A percentile compares a stretch with the other conserved stretches of the same genome.
Evolutionary conservation across 768 basidiomycete species (phyloP).

Genomic region (Xerocomellus dryophilus): DNA sequence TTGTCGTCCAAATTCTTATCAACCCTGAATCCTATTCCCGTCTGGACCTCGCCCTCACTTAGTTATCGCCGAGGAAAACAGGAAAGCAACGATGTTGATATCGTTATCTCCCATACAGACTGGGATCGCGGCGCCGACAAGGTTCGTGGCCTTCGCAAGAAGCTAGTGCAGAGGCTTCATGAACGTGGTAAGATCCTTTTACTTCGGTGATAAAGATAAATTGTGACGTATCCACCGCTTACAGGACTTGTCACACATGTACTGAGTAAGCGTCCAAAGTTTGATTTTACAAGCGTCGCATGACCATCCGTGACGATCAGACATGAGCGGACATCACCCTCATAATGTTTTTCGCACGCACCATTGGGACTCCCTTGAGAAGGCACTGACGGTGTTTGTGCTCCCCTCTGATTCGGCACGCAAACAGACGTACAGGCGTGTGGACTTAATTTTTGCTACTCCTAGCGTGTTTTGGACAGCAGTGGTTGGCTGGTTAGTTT

Average conservation of each 20-base stretch:
- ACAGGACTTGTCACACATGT: slow-evolving; percentile 75
- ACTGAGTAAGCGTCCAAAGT: slow-evolving; percentile 56
- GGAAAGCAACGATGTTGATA: slow-evolving; percentile 83
- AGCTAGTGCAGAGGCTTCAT: slow-evolving; percentile 55
- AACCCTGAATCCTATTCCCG: neutral
- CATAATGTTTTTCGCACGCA: slow-evolving; percentile 52
- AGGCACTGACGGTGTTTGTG: slow-evolving; percentile 75
- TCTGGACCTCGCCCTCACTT: neutral
- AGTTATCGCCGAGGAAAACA: slow-evolving; percentile 85
- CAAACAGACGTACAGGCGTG: slow-evolving; percentile 55
- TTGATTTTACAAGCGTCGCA: neutral
- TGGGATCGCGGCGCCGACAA: slow-evolving; percentile 39
- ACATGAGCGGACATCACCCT: slow-evolving; percentile 57
- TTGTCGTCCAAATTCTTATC: neutral
- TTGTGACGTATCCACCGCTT: neutral
- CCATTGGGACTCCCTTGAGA: slow-evolving; percentile 83
- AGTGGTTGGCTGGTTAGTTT: slow-evolving; percentile 78
- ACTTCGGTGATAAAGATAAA: neutral
- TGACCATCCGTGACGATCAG: slow-evolving; percentile 33
- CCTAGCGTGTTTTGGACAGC: slow-evolving; percentile 84
- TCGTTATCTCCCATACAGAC: slow-evolving; percentile 77
- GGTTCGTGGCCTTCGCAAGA: slow-evolving; percentile 61
- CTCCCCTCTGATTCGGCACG: slow-evolving; percentile 44
- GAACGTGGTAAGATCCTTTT: slow-evolving; percentile 46
- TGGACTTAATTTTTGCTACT: slow-evolving; percentile 82